These are phyloP conservation scores for Phytophthora vignae DNA, from an alignment of 352 stramenopile genomes.

Conservation along the genomic window DNA sequence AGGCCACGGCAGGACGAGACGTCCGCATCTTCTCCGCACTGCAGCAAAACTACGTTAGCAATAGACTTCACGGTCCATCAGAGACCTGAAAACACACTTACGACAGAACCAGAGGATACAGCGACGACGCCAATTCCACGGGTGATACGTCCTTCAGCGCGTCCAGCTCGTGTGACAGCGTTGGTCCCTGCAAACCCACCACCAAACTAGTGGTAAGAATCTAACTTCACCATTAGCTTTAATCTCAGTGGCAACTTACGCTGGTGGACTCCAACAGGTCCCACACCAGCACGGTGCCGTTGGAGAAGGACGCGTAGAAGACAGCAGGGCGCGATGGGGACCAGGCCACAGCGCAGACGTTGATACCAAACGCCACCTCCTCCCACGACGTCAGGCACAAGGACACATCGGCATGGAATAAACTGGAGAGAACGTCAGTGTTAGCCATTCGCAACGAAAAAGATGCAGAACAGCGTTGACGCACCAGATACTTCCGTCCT, in stretches of 20 bases:
- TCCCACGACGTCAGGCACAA: conserved; percentile 61
- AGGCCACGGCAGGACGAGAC: conserved; percentile 55
- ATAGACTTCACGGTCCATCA: not conserved
- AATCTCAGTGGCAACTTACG: conserved; percentile 14
- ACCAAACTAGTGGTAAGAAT: conserved; percentile 1
- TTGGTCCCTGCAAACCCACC: conserved; percentile 30
- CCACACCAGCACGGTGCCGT: conserved; percentile 58
- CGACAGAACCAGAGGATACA: conserved; percentile 56
- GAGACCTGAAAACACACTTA: conserved; percentile 27
- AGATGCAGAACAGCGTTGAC: not conserved
- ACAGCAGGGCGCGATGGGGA: conserved; percentile 58
- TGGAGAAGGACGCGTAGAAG: conserved; percentile 66
- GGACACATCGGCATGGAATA: conserved; percentile 53
- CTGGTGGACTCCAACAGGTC: conserved; percentile 57
- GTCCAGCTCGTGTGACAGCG: conserved; percentile 43
- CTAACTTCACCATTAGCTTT: not conserved
- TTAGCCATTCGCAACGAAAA: not conserved
- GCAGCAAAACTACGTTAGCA: conserved; percentile 3
- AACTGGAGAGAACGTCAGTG: conserved; percentile 24
- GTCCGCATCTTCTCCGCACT: conserved; percentile 63
- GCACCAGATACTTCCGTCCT: conserved; percentile 63
- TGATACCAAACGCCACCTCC: conserved; percentile 53
- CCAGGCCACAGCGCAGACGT: conserved; percentile 55
- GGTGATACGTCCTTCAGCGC: conserved; percentile 17
- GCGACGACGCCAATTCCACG: conserved; percentile 38